A percentile compares a stretch with the other conserved stretches of the same genome.
Conservation (phyloP, 768 basidiomycete species). For the Lyophyllum shimeji region DNA sequence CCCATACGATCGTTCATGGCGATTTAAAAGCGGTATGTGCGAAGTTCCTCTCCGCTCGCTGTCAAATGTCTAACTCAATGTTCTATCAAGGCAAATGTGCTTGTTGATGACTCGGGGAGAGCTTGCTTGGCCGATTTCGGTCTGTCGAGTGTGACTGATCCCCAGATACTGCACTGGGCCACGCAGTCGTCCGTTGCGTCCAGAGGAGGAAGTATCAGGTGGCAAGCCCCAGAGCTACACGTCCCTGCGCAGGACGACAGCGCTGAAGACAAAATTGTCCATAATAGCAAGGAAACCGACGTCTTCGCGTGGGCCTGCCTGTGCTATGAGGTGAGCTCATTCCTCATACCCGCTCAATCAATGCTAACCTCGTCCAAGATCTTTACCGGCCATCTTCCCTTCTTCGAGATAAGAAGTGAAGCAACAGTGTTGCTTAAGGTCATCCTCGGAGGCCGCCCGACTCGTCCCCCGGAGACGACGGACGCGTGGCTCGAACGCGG, state of each 20-base stretch:
- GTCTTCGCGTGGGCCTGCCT: slow-evolving; percentile 13
- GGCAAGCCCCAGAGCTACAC: slow-evolving; percentile 15
- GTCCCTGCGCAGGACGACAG: not conserved
- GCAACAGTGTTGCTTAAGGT: not conserved
- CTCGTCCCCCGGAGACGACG: not conserved
- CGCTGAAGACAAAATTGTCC: not conserved
- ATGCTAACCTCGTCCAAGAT: not conserved
- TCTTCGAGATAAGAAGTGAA: not conserved
- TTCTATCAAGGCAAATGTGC: slow-evolving; percentile 16
- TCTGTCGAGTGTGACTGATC: slow-evolving; percentile 16
- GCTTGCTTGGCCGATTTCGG: slow-evolving; percentile 24
- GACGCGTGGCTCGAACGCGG: not conserved
- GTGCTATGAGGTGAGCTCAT: slow-evolving; percentile 11
- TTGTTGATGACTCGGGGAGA: slow-evolving; percentile 16
- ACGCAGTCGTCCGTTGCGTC: slow-evolving; percentile 12
- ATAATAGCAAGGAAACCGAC: slow-evolving; percentile 14
- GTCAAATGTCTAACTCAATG: no score
- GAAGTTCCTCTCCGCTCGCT: no score
- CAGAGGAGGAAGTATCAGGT: slow-evolving; percentile 6
- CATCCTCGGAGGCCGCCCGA: not conserved
- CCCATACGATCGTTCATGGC: slow-evolving; percentile 26
- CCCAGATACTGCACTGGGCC: slow-evolving; percentile 14
- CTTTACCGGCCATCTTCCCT: slow-evolving; percentile 8
- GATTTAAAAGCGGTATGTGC: slow-evolving; percentile 28
- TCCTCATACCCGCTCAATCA: not conserved